A percentile compares a stretch with the other conserved stretches of the same genome.
Conservation (phyloP, 257 asterid genomes). For the Scutellaria baicalensis region DNA sequence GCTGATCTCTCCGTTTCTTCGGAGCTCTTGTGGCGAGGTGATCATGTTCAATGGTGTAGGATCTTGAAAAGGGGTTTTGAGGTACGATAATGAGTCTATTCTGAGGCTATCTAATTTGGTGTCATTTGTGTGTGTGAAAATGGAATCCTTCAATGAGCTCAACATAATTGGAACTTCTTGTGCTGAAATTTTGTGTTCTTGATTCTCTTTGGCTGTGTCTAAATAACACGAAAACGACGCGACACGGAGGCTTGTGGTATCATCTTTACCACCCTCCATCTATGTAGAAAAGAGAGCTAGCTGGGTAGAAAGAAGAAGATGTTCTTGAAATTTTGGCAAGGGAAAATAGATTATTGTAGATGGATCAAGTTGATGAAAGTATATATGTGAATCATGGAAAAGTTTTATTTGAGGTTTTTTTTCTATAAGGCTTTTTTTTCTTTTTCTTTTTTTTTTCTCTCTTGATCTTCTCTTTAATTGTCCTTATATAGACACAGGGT, state of each 20-base stretch:
- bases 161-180: constrained; percentile 15
- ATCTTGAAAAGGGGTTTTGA: constrained; percentile 27
- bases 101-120: no score
- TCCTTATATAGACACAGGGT: background rate
- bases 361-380: background rate
- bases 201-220: constrained; percentile 40
- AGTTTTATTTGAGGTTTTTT: background rate
- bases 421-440: background rate
- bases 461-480: background rate
- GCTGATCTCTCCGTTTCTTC: constrained; percentile 39
- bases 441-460: background rate
- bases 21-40: constrained; percentile 17
- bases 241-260: constrained; percentile 43
- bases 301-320: no score
- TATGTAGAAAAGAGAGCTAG: no score
- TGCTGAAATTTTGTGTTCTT: constrained; percentile 25
- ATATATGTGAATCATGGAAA: background rate
- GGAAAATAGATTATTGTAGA: no score
- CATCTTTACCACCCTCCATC: constrained; percentile 1
- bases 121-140: background rate
- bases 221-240: constrained; percentile 71
- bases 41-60: constrained; percentile 17
- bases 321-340: no score
- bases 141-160: no score
- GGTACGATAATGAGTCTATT: background rate